Conservation (phyloP, 148 eudicot genomes). For the Cornus kousa region DNA sequence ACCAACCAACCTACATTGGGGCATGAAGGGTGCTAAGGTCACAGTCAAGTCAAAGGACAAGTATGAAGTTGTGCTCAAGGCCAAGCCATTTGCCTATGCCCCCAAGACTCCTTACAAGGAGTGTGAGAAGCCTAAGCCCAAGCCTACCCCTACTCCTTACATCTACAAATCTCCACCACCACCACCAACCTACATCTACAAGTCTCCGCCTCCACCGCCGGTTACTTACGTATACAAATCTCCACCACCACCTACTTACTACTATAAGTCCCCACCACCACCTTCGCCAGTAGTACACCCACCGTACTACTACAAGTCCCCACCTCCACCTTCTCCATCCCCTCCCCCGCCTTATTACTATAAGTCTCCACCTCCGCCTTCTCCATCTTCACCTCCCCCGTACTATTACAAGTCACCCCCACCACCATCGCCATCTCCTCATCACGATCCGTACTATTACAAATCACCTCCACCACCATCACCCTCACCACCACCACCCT, state of each 20-base stretch:
- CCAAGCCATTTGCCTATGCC: slow-evolving; percentile 49
- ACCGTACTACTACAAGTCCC: slow-evolving; percentile 25
- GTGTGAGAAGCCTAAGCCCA: slow-evolving; percentile 30
- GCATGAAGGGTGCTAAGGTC: slow-evolving; percentile 39
- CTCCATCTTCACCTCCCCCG: slow-evolving; percentile 27
- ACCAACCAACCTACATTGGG: slow-evolving; percentile 33
- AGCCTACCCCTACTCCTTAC: slow-evolving; percentile 27
- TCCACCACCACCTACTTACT: slow-evolving; percentile 25
- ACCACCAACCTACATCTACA: slow-evolving; percentile 23
- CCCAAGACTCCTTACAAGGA: slow-evolving; percentile 39
- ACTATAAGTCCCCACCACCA: slow-evolving; percentile 29
- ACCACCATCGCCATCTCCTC: slow-evolving; percentile 5
- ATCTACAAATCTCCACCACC: slow-evolving; percentile 39
- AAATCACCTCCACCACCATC: slow-evolving; percentile 30
- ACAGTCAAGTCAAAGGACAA: slow-evolving; percentile 38
- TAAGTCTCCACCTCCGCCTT: slow-evolving; percentile 27
- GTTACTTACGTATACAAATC: slow-evolving; percentile 20
- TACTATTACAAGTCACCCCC: slow-evolving; percentile 39
- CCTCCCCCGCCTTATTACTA: slow-evolving; percentile 28
- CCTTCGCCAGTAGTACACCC: background rate
- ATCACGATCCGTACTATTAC: slow-evolving; percentile 20
- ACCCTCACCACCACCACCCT: slow-evolving; percentile 19
- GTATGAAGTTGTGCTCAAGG: slow-evolving; percentile 39
- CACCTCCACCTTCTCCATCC: slow-evolving; percentile 27
- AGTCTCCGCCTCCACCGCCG: slow-evolving; percentile 37